Evolutionary conservation across 768 basidiomycete genomes (phyloP).

Genomic region (Leccinum olivaceopallidum): DNA sequence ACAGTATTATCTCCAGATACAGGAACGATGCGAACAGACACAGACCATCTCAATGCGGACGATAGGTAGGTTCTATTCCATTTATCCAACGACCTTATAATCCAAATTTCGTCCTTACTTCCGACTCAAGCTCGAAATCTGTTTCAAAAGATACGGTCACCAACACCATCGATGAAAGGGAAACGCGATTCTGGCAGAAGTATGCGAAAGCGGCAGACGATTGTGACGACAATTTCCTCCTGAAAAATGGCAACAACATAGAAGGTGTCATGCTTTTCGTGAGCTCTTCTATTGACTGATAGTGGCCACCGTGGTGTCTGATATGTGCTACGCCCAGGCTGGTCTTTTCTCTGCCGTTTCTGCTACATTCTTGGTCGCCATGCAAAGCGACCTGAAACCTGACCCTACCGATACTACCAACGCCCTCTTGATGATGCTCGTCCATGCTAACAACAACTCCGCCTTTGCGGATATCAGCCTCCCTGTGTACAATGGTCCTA

Average conservation of each 20-base stretch:
- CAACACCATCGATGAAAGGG: neutral
- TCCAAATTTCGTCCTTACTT: neutral
- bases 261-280: conserved; percentile 8
- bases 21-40: neutral
- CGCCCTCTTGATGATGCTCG: conserved; percentile 28
- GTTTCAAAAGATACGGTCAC: neutral
- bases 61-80: neutral
- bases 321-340: conserved; percentile 24
- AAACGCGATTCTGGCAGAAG: neutral
- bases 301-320: neutral
- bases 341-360: conserved; percentile 44
- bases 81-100: neutral
- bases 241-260: neutral
- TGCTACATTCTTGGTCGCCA: conserved; percentile 40
- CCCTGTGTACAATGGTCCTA: conserved; percentile 22
- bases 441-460: conserved; percentile 12
- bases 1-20: neutral
- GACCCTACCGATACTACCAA: conserved; percentile 30
- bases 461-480: conserved; percentile 8
- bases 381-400: conserved; percentile 34
- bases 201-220: neutral
- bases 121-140: neutral
- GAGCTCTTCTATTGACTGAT: neutral
- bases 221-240: conserved; percentile 1
- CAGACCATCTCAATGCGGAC: neutral